Conservation (phyloP, 805 yeast genomes). For the Wickerhamomyces alni region DNA sequence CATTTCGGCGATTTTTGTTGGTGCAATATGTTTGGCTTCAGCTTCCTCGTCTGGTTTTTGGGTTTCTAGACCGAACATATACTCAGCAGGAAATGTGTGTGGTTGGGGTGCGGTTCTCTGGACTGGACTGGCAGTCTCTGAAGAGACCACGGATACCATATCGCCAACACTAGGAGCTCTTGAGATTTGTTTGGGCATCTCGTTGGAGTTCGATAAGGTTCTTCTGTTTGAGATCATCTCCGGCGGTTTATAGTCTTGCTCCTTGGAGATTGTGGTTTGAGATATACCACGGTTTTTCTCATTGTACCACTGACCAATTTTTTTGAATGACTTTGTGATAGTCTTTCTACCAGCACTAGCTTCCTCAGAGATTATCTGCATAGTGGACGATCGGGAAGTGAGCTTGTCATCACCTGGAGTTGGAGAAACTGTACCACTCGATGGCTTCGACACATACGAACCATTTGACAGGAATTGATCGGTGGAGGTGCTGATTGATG, state of each 20-base stretch:
- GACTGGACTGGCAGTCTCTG: neutral
- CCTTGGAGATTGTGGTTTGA: slow-evolving; percentile 1
- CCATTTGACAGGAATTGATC: slow-evolving; percentile 26
- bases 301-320: slow-evolving; percentile 65
- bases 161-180: slow-evolving; percentile 9
- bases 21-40: slow-evolving; percentile 11
- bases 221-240: slow-evolving; percentile 62
- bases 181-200: neutral
- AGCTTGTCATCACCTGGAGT: neutral
- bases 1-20: slow-evolving; percentile 20
- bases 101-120: slow-evolving; percentile 22
- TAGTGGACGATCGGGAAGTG: slow-evolving; percentile 11
- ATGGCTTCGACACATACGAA: slow-evolving; percentile 16
- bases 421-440: neutral
- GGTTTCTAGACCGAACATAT: slow-evolving; percentile 14
- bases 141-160: slow-evolving; percentile 5
- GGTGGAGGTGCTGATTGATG: slow-evolving; percentile 18
- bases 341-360: slow-evolving; percentile 29
- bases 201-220: slow-evolving; percentile 16
- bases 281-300: slow-evolving; percentile 32
- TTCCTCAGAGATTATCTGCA: slow-evolving; percentile 20
- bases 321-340: slow-evolving; percentile 43
- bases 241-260: slow-evolving; percentile 38
- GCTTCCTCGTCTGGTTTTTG: slow-evolving; percentile 9
- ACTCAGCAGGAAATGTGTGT: slow-evolving; percentile 23